A percentile compares a stretch with the other conserved stretches of the same genome.
Evolutionary conservation across 352 stramenopile species (phyloP).

Genomic region (Globisporangium barbulae): DNA sequence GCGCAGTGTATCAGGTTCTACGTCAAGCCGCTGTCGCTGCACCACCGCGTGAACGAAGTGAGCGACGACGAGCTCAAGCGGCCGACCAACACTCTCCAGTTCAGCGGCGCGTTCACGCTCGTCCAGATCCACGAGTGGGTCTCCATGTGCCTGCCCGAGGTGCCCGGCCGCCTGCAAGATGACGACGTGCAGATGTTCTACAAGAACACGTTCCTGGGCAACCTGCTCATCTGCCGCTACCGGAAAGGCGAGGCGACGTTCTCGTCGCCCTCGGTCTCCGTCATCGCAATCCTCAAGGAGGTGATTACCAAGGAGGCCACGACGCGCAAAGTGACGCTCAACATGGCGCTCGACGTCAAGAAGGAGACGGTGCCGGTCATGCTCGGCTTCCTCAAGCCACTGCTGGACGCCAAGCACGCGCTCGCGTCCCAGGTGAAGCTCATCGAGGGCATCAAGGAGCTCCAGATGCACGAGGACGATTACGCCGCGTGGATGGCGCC

Average conservation of each 20-base stretch:
- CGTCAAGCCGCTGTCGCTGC: constrained; percentile 79
- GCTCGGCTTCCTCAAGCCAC: constrained; percentile 54
- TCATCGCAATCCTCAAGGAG: constrained; percentile 85
- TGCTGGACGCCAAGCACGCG: constrained; percentile 69
- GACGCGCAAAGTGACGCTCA: constrained; percentile 68
- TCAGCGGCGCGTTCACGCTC: constrained; percentile 75
- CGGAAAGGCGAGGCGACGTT: constrained; percentile 71
- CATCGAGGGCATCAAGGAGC: constrained; percentile 80
- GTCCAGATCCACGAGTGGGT: constrained; percentile 88
- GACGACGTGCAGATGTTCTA: constrained; percentile 74
- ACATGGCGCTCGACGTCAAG: constrained; percentile 80
- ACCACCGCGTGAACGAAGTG: constrained; percentile 71
- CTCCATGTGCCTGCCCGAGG: constrained; percentile 68
- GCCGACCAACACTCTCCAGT: constrained; percentile 59
- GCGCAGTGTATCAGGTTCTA: constrained; percentile 72
- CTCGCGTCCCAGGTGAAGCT: constrained; percentile 76
- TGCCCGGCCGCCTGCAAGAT: constrained; percentile 65
- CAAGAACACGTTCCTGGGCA: constrained; percentile 75
- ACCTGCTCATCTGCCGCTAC: constrained; percentile 71
- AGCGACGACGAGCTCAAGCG: constrained; percentile 51
- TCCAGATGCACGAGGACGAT: constrained; percentile 80
- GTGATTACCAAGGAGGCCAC: constrained; percentile 84
- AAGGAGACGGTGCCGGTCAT: constrained; percentile 75
- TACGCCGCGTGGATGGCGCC: constrained; percentile 67
- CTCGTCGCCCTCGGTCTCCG: constrained; percentile 71